Evolutionary conservation across 2,329 filamentous ascomycete species (phyloP), one percentile per base, ranked within the genome.

Genomic region (Epichloe aotearoae): DNA sequence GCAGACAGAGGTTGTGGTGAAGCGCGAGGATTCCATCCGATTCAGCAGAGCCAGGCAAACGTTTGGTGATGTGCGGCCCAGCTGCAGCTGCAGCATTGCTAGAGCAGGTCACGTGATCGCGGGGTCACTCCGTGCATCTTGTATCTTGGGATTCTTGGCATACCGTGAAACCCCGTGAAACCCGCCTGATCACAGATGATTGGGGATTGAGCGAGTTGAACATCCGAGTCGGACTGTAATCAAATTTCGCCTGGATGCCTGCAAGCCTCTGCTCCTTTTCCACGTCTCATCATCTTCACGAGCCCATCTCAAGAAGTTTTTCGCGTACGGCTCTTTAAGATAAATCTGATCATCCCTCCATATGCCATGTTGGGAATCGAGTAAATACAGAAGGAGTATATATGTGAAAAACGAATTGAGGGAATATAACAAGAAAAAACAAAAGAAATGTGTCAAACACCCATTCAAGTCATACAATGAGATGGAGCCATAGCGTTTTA

Each of bases 91-190:
- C n/a, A 50, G 50, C 30, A 53, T 56, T 55, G 26, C 38, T 56
- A 50, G 55, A 54, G 23, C 38, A 33, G 53, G 57, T 67, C 64
- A 67, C 65, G 65, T 67, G 65, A 57, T 51, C 54, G 62, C 59
- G 61, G 63, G 63, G 63, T 59, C 61, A 50, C 53, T 48, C 42
- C 30, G 40, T 23, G n/a, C n/a, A n/a, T n/a, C n/a, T n/a, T n/a
- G 30, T 45, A 15, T 40, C n/a, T 15, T 26, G 26, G 26, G 7
- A 23, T 6, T 6, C 23, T 23, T 36, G 30, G 4, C 47, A 30
- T 26, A 26, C 26, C 26, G 26, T 4, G 20, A 23, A 23, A 26
- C 23, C 10, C 26, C 30, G 30, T 10, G 30, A 30, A 30, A 30
- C 10, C 30, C 30, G 30, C 30, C 30, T 30, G 3, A 30, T 30